Conservation (phyloP, 169 alveolate species). For the Cryptosporidium sp. region DNA sequence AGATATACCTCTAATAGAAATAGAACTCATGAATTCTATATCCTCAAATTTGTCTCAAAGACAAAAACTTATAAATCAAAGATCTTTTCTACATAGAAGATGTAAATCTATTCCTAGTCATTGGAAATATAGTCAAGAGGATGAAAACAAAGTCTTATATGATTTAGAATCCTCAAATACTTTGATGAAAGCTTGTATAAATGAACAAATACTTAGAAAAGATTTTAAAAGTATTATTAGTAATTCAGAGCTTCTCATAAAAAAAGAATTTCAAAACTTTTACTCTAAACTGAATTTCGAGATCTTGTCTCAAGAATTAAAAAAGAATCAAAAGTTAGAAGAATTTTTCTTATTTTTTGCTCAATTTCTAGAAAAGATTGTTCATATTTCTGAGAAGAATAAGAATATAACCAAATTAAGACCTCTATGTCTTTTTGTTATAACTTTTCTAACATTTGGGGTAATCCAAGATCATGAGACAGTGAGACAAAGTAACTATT, state of each 20-base stretch:
- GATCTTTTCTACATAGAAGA: conserved; percentile 13
- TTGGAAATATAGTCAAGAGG: conserved; percentile 1
- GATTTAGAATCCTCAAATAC: background rate
- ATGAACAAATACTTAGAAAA: background rate
- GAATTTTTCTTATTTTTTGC: conserved; percentile 13
- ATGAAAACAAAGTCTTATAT: background rate
- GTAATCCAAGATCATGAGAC: conserved; percentile 17
- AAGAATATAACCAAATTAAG: background rate
- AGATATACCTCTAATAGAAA: background rate
- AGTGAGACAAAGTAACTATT: conserved; percentile 5
- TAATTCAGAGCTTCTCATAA: background rate
- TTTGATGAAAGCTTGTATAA: conserved; percentile 1
- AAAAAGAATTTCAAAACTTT: conserved; percentile 16
- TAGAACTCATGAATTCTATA: background rate
- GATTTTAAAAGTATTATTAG: background rate
- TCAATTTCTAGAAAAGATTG: conserved; percentile 43
- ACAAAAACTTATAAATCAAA: background rate
- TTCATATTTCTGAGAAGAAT: background rate
- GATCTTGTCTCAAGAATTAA: background rate
- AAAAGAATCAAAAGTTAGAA: background rate
- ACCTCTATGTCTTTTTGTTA: conserved; percentile 21
- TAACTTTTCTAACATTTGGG: background rate
- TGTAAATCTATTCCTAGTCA: conserved; percentile 24
- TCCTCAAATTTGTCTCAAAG: background rate
- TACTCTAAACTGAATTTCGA: conserved; percentile 29